Conservation (phyloP, 164 flowering plant genomes). For the Piper betle region DNA sequence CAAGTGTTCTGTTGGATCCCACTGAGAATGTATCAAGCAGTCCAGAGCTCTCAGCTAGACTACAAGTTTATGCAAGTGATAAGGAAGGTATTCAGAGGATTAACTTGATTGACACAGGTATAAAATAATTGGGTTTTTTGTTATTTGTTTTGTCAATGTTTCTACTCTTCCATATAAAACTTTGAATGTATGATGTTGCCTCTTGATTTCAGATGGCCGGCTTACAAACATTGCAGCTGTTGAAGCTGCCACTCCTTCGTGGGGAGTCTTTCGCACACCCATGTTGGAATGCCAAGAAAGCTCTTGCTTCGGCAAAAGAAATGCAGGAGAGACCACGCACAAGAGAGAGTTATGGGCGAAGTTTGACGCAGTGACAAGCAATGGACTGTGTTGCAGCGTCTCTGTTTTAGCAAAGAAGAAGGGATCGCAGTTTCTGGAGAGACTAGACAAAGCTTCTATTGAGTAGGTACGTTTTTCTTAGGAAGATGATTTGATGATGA, state of each 20-base stretch:
- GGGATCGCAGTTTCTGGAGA: slow-evolving; percentile 56
- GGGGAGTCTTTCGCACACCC: slow-evolving; percentile 36
- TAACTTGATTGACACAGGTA: slow-evolving; percentile 24
- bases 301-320: slow-evolving; percentile 33
- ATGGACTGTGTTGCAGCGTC: slow-evolving; percentile 16
- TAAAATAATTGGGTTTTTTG: not conserved
- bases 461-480: slow-evolving; percentile 8
- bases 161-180: not conserved
- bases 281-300: slow-evolving; percentile 42
- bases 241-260: slow-evolving; percentile 6
- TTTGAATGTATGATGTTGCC: not conserved
- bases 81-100: slow-evolving; percentile 5
- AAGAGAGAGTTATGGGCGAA: slow-evolving; percentile 88
- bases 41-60: not conserved
- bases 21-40: slow-evolving; percentile 15
- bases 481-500: not conserved
- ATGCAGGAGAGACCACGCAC: slow-evolving; percentile 84
- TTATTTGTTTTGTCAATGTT: not conserved
- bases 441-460: slow-evolving; percentile 62
- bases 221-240: slow-evolving; percentile 12
- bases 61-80: slow-evolving; percentile 5
- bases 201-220: slow-evolving; percentile 16
- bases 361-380: slow-evolving; percentile 68
- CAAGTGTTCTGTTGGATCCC: slow-evolving; percentile 66
- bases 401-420: slow-evolving; percentile 14